Conservation (phyloP, 2,329 filamentous ascomycete genomes). For the Trichoderma sp. region DNA sequence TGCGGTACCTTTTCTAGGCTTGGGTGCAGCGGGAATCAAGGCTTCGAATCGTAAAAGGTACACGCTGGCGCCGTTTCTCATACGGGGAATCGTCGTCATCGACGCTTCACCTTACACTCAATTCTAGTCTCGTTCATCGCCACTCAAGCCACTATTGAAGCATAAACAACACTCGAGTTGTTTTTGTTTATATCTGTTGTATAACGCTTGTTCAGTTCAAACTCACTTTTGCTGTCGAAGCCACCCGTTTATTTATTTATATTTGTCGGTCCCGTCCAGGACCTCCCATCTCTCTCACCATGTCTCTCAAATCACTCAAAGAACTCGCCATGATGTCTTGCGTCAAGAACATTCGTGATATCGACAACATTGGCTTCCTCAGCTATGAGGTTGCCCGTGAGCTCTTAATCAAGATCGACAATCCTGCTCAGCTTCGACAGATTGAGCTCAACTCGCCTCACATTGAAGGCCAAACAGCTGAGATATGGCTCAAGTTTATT, state of each 20-base stretch:
- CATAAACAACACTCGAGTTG: not conserved
- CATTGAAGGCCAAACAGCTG: conserved; percentile 67
- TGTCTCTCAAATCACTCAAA: conserved; percentile 55
- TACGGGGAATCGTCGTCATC: not conserved
- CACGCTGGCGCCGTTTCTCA: not conserved
- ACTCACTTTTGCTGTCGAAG: conserved; percentile 2
- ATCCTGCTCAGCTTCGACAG: conserved; percentile 71
- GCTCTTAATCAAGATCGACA: conserved; percentile 73
- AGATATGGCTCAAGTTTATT: conserved; percentile 82
- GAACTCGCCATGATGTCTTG: conserved; percentile 56
- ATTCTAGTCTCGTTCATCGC: not conserved
- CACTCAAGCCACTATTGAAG: not conserved
- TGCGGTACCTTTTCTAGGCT: not conserved
- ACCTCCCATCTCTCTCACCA: conserved; percentile 31
- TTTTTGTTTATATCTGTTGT: not conserved
- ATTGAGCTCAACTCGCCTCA: conserved; percentile 80
- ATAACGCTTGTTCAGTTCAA: not conserved
- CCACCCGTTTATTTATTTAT: not conserved
- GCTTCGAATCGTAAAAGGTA: not conserved
- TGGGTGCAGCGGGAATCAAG: not conserved
- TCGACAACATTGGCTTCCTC: conserved; percentile 73
- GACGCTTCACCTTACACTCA: conserved; percentile 9
- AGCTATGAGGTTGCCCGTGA: conserved; percentile 65
- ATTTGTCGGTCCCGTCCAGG: not conserved
- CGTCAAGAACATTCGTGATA: conserved; percentile 56